phyloP scores from a whole-genome alignment of 2,329 filamentous ascomycete genomes.

The Colletotrichum liaoningense region DNA sequence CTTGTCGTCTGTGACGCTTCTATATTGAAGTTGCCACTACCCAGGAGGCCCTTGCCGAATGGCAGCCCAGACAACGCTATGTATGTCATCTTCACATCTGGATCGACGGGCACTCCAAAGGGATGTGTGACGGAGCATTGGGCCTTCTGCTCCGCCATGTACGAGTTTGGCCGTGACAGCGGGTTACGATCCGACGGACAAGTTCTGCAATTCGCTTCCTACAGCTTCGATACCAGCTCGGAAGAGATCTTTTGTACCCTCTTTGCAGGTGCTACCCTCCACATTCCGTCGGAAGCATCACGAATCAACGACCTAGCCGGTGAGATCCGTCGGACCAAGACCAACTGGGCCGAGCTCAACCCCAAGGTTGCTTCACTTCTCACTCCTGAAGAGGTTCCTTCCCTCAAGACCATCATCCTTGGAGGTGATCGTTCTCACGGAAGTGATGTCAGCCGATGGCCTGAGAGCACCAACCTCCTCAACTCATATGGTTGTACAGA shows the following conservation, averaged over 20 bases:
- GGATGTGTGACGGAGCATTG: not conserved
- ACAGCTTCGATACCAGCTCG: slow-evolving; percentile 64
- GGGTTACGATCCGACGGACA: slow-evolving; percentile 1
- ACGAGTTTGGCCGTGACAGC: slow-evolving; percentile 19
- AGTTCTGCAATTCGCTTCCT: slow-evolving; percentile 59
- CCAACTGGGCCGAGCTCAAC: slow-evolving; percentile 66
- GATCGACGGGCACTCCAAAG: not conserved
- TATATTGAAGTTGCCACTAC: not conserved
- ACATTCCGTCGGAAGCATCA: slow-evolving; percentile 63
- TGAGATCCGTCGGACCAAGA: slow-evolving; percentile 61
- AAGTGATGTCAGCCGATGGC: slow-evolving; percentile 38
- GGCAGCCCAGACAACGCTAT: not conserved
- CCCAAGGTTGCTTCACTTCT: slow-evolving; percentile 63
- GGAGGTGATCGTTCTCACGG: slow-evolving; percentile 39
- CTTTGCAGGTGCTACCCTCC: slow-evolving; percentile 67
- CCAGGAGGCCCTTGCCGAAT: not conserved
- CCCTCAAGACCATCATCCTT: slow-evolving; percentile 48
- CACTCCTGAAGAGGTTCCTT: slow-evolving; percentile 48
- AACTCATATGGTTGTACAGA: slow-evolving; percentile 42
- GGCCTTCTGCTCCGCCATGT: not conserved
- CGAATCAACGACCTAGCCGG: slow-evolving; percentile 60
- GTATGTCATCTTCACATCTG: not conserved
- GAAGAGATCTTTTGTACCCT: slow-evolving; percentile 64
- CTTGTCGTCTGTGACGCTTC: not conserved
- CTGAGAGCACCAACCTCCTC: not conserved